These are phyloP conservation scores for Cordyceps javanica DNA, from an alignment of 2,329 filamentous ascomycete species.

Conservation along the genomic window DNA sequence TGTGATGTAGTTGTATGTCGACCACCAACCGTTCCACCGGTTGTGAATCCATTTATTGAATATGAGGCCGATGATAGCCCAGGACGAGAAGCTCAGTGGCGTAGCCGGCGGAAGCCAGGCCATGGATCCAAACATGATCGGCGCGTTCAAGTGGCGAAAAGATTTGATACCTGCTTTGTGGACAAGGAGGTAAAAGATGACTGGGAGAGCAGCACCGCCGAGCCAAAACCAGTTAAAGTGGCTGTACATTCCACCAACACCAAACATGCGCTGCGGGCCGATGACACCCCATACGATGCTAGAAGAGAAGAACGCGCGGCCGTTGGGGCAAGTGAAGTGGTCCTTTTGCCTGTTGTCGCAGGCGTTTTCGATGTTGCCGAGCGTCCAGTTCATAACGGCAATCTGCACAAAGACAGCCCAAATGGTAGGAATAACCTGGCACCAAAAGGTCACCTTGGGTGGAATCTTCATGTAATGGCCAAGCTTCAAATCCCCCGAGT, in stretches of 20 bases:
- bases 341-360: conserved; percentile 28
- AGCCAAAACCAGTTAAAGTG: conserved; percentile 48
- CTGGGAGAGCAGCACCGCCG: conserved; percentile 41
- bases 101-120: conserved; percentile 53
- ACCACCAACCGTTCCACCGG: conserved; percentile 54
- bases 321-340: conserved; percentile 34
- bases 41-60: conserved; percentile 53
- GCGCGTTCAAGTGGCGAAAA: conserved; percentile 47
- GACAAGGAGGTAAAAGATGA: conserved; percentile 39
- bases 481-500: conserved; percentile 42
- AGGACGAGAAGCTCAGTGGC: conserved; percentile 51
- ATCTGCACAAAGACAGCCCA: conserved; percentile 42
- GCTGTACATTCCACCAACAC: conserved; percentile 43
- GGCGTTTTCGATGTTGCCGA: conserved; percentile 41
- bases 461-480: conserved; percentile 46
- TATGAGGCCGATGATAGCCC: conserved; percentile 50
- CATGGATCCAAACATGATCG: conserved; percentile 52
- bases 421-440: conserved; percentile 36
- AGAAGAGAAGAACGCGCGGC: conserved; percentile 41
- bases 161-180: conserved; percentile 22
- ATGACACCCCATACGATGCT: conserved; percentile 54
- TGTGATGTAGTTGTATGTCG: conserved; percentile 35
- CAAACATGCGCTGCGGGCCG: conserved; percentile 50
- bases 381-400: conserved; percentile 38
- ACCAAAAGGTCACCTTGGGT: conserved; percentile 28